Percentiles rank a stretch among this genome's conserved stretches.
phyloP scores from a whole-genome alignment of 164 flowering plant genomes.

The Saururus chinensis region DNA sequence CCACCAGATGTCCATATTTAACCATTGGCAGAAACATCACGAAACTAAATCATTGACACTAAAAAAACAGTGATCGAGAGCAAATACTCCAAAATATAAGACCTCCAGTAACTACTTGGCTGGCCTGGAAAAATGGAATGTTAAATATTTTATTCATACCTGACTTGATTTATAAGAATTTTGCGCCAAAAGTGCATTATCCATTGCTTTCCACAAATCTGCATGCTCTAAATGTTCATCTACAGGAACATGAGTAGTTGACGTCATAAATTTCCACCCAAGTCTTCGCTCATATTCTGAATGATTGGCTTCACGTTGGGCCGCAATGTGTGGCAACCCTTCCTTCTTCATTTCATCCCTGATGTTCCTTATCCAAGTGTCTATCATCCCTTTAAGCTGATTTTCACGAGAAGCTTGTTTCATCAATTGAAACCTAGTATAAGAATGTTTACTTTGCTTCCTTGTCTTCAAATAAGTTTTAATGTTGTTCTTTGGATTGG shows the following conservation, averaged over 20 bases:
- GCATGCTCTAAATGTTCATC: conserved; percentile 56
- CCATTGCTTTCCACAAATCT: conserved; percentile 81
- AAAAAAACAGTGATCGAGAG: neutral
- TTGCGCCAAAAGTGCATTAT: conserved; percentile 33
- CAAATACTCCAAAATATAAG: neutral
- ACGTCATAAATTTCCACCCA: conserved; percentile 4
- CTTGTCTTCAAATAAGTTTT: neutral
- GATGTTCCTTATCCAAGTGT: conserved; percentile 60
- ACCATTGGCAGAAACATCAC: no score
- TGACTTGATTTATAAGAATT: conserved; percentile 29
- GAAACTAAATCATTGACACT: no score
- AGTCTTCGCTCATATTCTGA: conserved; percentile 7
- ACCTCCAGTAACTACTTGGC: neutral
- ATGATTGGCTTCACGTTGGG: conserved; percentile 40
- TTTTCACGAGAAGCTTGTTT: neutral
- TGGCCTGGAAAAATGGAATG: neutral
- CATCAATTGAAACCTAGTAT: conserved; percentile 7
- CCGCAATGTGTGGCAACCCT: conserved; percentile 35
- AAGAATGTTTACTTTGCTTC: neutral
- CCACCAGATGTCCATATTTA: no score
- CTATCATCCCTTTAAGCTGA: conserved; percentile 45
- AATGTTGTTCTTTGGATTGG: neutral
- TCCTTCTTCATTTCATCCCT: conserved; percentile 23
- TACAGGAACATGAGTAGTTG: conserved; percentile 6
- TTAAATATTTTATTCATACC: conserved; percentile 21